These are phyloP conservation scores for Sugiyamaella lignohabitans DNA, from an alignment of 805 yeast species.

Conservation along the genomic window DNA sequence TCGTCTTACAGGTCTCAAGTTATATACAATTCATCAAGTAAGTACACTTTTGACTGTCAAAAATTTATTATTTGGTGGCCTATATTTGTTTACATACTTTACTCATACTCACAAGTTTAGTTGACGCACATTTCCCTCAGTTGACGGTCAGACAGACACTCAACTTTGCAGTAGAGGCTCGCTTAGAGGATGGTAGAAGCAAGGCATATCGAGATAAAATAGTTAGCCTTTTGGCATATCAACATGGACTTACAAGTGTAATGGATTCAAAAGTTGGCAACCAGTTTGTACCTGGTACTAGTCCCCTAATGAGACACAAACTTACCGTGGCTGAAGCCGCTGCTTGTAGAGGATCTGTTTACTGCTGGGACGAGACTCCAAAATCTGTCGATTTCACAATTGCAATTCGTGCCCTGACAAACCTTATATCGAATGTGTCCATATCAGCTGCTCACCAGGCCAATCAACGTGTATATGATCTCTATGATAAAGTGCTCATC, in stretches of 20 bases:
- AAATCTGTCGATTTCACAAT: conserved; percentile 70
- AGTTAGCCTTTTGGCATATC: conserved; percentile 45
- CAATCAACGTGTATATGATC: conserved; percentile 55
- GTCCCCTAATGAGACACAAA: conserved; percentile 82
- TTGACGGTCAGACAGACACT: conserved; percentile 69
- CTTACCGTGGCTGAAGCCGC: conserved; percentile 77
- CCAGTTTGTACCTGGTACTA: conserved; percentile 60
- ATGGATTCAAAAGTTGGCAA: conserved; percentile 53
- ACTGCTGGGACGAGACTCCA: conserved; percentile 76
- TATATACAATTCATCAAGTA: conserved; percentile 31
- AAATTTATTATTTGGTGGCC: conserved; percentile 18
- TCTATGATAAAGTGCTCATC: conserved; percentile 57
- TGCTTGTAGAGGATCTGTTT: conserved; percentile 55
- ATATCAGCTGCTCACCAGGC: conserved; percentile 65
- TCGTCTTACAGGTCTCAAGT: conserved; percentile 44
- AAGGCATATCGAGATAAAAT: conserved; percentile 40
- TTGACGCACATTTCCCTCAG: conserved; percentile 71
- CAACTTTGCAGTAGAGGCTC: conserved; percentile 60
- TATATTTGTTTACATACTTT: background rate
- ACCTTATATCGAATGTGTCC: conserved; percentile 47
- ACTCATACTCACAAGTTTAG: conserved; percentile 36
- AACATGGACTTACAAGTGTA: conserved; percentile 55
- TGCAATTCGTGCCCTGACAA: conserved; percentile 58
- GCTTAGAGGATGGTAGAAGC: conserved; percentile 55
- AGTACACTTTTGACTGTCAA: too few relatives aligned